Base-by-base conservation (phyloP, 352 stramenopile species). In the Pythium coloratum region DNA sequence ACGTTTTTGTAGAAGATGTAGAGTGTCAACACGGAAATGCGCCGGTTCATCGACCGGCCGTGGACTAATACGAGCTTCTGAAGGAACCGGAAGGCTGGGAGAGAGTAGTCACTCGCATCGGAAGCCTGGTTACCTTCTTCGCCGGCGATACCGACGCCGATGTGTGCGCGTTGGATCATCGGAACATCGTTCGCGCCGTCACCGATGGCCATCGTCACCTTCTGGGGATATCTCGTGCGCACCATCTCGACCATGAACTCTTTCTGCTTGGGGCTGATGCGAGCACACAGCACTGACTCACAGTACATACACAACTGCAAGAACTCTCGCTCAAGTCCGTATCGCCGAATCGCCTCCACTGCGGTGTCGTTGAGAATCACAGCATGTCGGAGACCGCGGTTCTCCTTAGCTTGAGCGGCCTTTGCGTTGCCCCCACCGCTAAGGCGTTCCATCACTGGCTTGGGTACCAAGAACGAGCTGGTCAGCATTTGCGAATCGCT, bases 241-340 rank as follows among this genome's bases (percentile, higher is more conserved):
- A 99, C 95, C 71, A 99, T 89, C 33, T 94, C 86, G 10, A 99
- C 92, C 12, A 99, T 85, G n/a, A 98, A 81, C 13, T 97, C 92
- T 68, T 99, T 99, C 76, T 99, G 97, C 62, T 97, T 95, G 13
- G 97, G 97, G 61, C 88, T 98, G 9, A 99, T 97, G 44, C 97
- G 89, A 44, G 95, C 98, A 47, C 95, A 97, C 59, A 99, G 94
- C 1, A 99, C 96, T 24, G 94, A 96, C 34, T 97, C 81, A 60
- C 92, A 98, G 72, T 70, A 96, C 73, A 77, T 77, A 16, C 77
- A 88, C 1, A 87, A 53, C 5, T 72, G 56, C 9, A 90, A 62
- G 51, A 90, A 80, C 24, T 84, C 72, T 10, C 58, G 63, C 60
- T 89, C 76, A 8, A 90, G 67, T 0, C 67, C 49, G 38, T 60